Conservation (phyloP, 1,284 basidiomycete genomes). For the Malassezia japonica region DNA sequence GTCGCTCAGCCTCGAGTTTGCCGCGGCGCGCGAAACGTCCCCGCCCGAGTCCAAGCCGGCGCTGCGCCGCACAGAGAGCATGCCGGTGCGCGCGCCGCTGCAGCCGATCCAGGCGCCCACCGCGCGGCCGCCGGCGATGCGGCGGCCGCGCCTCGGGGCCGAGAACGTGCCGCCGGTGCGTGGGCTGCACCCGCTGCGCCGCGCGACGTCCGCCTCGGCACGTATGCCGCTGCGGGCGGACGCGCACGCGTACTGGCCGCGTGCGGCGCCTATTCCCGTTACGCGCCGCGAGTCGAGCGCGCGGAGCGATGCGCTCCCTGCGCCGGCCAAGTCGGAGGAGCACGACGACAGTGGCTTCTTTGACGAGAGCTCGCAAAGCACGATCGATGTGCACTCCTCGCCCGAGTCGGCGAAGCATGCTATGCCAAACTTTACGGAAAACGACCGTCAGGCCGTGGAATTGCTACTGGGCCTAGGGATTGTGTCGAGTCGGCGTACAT, state of each 20-base stretch:
- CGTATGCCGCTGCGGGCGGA: not conserved
- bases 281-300: conserved; percentile 14
- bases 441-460: conserved; percentile 33
- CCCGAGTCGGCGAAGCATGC: not conserved
- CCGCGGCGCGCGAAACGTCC: conserved; percentile 26
- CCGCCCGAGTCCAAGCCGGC: not conserved
- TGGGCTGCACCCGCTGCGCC: not conserved
- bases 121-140: not conserved
- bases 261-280: not conserved
- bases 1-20: conserved; percentile 27
- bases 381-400: not conserved
- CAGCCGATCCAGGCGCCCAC: not conserved
- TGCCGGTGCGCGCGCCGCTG: conserved; percentile 1
- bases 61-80: conserved; percentile 1
- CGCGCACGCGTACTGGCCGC: not conserved
- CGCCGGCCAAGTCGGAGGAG: not conserved
- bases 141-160: not conserved
- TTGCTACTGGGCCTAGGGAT: conserved; percentile 30
- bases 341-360: conserved; percentile 38
- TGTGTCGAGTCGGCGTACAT: not conserved
- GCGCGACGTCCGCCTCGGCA: not conserved
- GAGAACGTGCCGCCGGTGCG: not conserved
- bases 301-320: conserved; percentile 1
- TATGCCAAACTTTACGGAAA: not conserved
- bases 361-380: conserved; percentile 8